Conservation (phyloP, 495 filamentous ascomycete genomes). For the Poronia punctata region DNA sequence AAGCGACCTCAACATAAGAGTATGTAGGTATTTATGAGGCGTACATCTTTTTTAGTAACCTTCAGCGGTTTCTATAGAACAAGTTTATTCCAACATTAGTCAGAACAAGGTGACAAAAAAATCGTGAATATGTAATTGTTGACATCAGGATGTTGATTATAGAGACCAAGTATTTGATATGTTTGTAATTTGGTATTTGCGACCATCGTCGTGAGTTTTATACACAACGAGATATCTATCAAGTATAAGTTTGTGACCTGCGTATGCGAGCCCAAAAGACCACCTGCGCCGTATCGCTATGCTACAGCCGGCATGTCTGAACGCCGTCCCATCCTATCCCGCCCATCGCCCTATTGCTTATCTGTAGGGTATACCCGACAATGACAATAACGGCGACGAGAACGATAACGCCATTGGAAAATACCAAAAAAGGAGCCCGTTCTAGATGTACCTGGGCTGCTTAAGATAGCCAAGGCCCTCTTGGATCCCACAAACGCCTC, state of each 20-base stretch:
- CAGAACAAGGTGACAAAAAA: too few relatives aligned
- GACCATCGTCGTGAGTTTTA: not conserved
- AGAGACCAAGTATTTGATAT: too few relatives aligned
- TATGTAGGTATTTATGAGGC: too few relatives aligned
- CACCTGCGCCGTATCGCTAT: slow-evolving; percentile 9
- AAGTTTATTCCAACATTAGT: too few relatives aligned
- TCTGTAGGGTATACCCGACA: slow-evolving; percentile 7
- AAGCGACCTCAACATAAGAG: too few relatives aligned
- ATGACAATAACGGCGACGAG: slow-evolving; percentile 3
- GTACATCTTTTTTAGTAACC: too few relatives aligned
- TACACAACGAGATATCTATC: not conserved
- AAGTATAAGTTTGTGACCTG: slow-evolving; percentile 2
- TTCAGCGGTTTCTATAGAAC: too few relatives aligned
- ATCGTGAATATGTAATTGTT: too few relatives aligned
- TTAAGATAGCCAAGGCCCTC: not conserved
- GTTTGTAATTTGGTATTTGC: too few relatives aligned
- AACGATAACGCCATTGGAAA: too few relatives aligned
- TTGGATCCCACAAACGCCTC: not conserved
- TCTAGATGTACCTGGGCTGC: slow-evolving; percentile 1
- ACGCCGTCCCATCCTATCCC: slow-evolving; percentile 7
- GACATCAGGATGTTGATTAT: too few relatives aligned
- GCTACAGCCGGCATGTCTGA: slow-evolving; percentile 6
- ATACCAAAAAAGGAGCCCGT: slow-evolving; percentile 1
- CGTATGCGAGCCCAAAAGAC: slow-evolving; percentile 7
- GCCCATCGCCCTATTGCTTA: too few relatives aligned